Evolutionary conservation across 257 asterid species (phyloP).

Genomic region (Ophiorrhiza pumila): DNA sequence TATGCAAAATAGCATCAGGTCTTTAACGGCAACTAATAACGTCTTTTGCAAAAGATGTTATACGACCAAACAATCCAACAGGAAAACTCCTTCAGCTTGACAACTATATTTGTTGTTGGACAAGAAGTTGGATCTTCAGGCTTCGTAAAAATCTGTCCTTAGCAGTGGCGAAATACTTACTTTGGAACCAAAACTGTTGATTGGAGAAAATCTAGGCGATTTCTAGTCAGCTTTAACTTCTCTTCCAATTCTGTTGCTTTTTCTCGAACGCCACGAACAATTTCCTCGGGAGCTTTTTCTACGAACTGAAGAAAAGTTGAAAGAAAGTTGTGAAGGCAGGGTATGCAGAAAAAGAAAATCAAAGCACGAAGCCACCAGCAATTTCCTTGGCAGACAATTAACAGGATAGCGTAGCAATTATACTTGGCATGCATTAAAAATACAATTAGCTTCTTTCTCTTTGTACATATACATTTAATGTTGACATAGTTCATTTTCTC

Average conservation of each 20-base stretch:
- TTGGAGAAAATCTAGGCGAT: slow-evolving; percentile 61
- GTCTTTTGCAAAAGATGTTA: neutral
- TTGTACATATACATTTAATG: too few relatives aligned
- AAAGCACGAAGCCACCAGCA: neutral
- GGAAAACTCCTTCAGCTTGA: neutral
- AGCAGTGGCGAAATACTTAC: slow-evolving; percentile 16
- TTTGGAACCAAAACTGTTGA: slow-evolving; percentile 58
- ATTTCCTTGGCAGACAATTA: neutral
- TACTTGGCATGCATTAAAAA: neutral
- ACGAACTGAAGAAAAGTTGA: slow-evolving; percentile 52
- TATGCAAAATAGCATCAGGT: neutral
- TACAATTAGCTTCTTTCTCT: too few relatives aligned
- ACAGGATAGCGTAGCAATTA: neutral
- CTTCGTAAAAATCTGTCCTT: neutral
- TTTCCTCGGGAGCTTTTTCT: slow-evolving; percentile 87
- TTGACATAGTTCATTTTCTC: too few relatives aligned
- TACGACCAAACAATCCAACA: neutral
- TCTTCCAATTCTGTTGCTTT: slow-evolving; percentile 89
- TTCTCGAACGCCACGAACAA: slow-evolving; percentile 73
- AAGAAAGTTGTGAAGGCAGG: slow-evolving; percentile 10
- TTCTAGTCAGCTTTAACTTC: slow-evolving; percentile 69
- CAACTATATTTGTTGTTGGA: too few relatives aligned
- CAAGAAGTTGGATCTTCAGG: neutral
- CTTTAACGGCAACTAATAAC: neutral
- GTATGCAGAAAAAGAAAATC: neutral